Percentiles rank a stretch among this genome's conserved stretches.
These are phyloP conservation scores for Prunus armeniaca DNA, from an alignment of 306 rosid genomes.

Conservation along the genomic window DNA sequence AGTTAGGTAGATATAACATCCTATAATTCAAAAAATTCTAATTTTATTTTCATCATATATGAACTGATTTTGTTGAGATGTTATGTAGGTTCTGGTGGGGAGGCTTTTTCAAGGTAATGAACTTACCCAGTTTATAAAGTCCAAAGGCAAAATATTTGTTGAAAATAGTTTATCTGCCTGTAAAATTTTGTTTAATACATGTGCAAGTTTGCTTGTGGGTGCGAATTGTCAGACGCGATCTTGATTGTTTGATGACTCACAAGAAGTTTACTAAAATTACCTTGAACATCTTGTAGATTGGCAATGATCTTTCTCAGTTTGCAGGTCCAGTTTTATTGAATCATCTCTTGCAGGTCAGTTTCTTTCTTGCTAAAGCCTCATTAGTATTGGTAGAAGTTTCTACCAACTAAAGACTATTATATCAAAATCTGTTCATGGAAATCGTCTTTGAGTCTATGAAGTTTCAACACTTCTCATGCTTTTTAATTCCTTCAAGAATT, in stretches of 20 bases:
- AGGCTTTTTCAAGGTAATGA: conserved; percentile 68
- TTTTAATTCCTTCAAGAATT: background rate
- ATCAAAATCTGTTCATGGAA: background rate
- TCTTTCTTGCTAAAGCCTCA: conserved; percentile 17
- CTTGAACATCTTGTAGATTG: conserved; percentile 51
- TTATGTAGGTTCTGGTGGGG: conserved; percentile 83
- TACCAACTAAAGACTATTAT: background rate
- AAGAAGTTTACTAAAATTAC: conserved; percentile 16
- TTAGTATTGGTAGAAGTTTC: background rate
- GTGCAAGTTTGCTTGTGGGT: background rate
- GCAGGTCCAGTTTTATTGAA: conserved; percentile 69
- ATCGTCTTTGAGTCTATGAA: background rate
- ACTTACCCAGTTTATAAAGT: background rate
- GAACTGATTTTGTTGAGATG: conserved; percentile 24
- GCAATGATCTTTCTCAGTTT: conserved; percentile 75
- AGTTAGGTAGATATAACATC: background rate
- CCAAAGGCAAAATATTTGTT: background rate
- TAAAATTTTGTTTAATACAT: background rate
- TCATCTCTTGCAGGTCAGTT: conserved; percentile 60
- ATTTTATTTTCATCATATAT: conserved; percentile 5
- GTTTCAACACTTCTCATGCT: background rate
- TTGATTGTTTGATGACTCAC: conserved; percentile 2
- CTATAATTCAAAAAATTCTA: background rate
- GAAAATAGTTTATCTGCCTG: background rate
- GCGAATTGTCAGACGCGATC: background rate